Conservation (phyloP, 2,329 filamentous ascomycete species). For the Chaetomium sp. region DNA sequence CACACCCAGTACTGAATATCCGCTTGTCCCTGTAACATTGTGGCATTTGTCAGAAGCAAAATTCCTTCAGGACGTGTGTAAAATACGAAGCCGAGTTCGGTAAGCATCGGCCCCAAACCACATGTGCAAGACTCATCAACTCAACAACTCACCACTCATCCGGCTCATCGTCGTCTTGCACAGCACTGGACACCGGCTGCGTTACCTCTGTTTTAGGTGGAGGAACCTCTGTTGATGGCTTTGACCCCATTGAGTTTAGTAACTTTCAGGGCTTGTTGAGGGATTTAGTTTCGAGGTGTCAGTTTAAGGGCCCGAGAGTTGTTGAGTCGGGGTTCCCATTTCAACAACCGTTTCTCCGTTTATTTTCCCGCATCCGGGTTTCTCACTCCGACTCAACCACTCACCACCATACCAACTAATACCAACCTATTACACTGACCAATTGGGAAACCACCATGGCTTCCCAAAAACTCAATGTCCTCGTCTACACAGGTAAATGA, state of each 20-base stretch:
- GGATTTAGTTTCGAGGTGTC: not conserved
- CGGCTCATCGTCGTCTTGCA: conserved; percentile 70
- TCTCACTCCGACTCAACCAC: conserved; percentile 7
- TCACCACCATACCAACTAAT: not conserved
- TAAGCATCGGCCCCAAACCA: not conserved
- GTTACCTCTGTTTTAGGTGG: conserved; percentile 26
- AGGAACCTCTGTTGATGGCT: conserved; percentile 54
- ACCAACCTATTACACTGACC: no score
- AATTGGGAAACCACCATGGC: conserved; percentile 13
- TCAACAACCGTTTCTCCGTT: not conserved
- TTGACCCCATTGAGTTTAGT: conserved; percentile 15
- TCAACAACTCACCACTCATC: conserved; percentile 74
- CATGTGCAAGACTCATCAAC: not conserved
- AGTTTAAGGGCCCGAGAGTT: not conserved
- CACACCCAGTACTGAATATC: conserved; percentile 93
- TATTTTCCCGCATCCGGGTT: not conserved
- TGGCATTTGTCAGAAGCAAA: conserved; percentile 21
- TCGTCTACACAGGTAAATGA: conserved; percentile 75
- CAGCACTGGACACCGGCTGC: conserved; percentile 20
- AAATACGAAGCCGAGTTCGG: not conserved
- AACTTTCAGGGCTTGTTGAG: not conserved
- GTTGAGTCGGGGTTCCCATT: conserved; percentile 4
- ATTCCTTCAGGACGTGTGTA: not conserved
- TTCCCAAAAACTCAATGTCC: conserved; percentile 63
- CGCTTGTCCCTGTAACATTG: conserved; percentile 73